These are phyloP conservation scores for Metschnikowia lochheadii DNA, from an alignment of 805 yeast genomes.

Conservation along the genomic window DNA sequence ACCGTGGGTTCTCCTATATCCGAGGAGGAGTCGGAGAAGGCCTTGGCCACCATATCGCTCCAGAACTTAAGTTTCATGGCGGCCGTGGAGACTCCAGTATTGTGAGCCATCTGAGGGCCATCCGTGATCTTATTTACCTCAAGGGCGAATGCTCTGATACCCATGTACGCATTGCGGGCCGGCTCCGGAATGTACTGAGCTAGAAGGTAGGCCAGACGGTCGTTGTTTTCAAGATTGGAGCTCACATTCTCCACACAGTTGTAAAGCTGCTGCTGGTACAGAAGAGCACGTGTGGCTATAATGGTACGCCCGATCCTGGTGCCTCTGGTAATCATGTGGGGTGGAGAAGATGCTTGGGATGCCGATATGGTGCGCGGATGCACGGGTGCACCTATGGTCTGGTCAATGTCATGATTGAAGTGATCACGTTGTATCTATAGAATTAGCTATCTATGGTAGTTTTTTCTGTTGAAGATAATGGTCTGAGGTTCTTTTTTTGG, in stretches of 20 bases:
- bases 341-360: not conserved
- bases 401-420: too few species aligned
- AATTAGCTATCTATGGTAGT: too few species aligned
- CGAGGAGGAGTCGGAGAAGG: conserved; percentile 33
- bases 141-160: conserved; percentile 59
- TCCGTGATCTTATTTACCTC: conserved; percentile 52
- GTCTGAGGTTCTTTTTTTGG: too few species aligned
- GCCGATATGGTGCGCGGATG: not conserved
- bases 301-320: not conserved
- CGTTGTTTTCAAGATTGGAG: conserved; percentile 43
- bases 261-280: conserved; percentile 24
- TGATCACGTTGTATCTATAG: too few species aligned
- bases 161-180: conserved; percentile 58
- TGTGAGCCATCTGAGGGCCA: conserved; percentile 30
- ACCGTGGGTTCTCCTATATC: conserved; percentile 61
- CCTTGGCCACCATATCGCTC: conserved; percentile 55
- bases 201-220: conserved; percentile 60
- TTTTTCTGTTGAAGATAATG: too few species aligned
- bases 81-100: conserved; percentile 35
- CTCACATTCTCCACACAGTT: conserved; percentile 43
- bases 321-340: not conserved
- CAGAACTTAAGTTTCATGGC: conserved; percentile 69
- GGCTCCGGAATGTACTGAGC: conserved; percentile 67
- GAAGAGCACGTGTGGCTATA: not conserved
- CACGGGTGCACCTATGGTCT: not conserved